Evolutionary conservation across 768 basidiomycete species (phyloP).

Genomic region (Crepidotus variabilis): DNA sequence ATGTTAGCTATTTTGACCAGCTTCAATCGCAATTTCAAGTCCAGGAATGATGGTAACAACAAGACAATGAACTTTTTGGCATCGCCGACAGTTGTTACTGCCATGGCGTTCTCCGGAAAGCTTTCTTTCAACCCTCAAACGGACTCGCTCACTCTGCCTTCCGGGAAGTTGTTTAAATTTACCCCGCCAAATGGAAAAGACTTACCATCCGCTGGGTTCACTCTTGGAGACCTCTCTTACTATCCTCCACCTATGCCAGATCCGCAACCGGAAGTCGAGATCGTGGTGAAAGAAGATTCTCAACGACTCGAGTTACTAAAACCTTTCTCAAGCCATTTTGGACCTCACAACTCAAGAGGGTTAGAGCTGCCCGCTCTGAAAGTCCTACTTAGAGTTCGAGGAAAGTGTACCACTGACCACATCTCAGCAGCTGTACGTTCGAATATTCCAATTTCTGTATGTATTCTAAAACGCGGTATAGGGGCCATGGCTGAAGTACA

Average conservation of each 20-base stretch:
- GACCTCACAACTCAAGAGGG: conserved; percentile 41
- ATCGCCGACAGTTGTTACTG: conserved; percentile 95
- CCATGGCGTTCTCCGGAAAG: conserved; percentile 93
- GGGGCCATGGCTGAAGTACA: conserved; percentile 99
- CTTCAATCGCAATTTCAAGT: conserved; percentile 90
- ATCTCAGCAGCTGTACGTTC: conserved; percentile 86
- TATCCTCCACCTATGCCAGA: conserved; percentile 73
- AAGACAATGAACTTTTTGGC: conserved; percentile 98
- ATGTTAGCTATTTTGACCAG: conserved; percentile 86
- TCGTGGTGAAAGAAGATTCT: conserved; percentile 75
- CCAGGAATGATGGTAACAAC: conserved; percentile 93
- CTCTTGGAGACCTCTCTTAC: conserved; percentile 66
- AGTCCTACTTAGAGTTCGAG: conserved; percentile 86
- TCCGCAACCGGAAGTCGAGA: conserved; percentile 71
- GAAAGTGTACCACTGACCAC: conserved; percentile 99
- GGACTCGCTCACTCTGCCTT: conserved; percentile 62
- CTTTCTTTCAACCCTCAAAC: conserved; percentile 91
- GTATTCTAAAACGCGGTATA: conserved; percentile 23
- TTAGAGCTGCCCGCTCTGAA: conserved; percentile 80
- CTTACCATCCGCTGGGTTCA: conserved; percentile 81
- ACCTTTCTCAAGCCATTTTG: conserved; percentile 82
- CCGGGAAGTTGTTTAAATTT: conserved; percentile 83
- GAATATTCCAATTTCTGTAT: background rate
- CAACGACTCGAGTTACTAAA: conserved; percentile 83
- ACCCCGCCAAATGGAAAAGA: conserved; percentile 79